Conservation (phyloP, 306 rosid genomes). For the Lathyrus aphaca region DNA sequence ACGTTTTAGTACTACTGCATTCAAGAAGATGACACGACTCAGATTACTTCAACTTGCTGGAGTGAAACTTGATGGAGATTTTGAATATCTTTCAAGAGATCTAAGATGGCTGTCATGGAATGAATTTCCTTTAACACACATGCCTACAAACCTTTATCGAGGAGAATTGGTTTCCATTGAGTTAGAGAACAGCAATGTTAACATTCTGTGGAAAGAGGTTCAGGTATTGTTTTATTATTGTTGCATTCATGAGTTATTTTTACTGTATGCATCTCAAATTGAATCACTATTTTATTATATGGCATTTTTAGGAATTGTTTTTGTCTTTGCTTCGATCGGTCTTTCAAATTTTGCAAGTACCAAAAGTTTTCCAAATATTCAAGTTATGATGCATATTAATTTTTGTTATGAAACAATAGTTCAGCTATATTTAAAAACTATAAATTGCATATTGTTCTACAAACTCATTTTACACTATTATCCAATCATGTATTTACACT, state of each 20-base stretch:
- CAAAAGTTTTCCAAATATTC: background rate
- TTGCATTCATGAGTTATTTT: background rate
- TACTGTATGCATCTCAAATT: too few species aligned
- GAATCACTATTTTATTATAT: too few species aligned
- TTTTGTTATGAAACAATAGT: background rate
- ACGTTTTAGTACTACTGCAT: background rate
- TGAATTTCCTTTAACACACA: background rate
- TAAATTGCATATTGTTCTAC: too few species aligned
- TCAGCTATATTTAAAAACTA: background rate
- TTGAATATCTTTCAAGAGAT: background rate
- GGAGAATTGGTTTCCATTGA: background rate
- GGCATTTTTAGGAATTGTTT: background rate
- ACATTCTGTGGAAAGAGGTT: background rate
- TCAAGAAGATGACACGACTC: background rate
- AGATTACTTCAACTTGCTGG: constrained; percentile 2
- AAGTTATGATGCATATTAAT: background rate
- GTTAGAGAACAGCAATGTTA: background rate
- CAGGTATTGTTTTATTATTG: background rate
- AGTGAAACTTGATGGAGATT: background rate
- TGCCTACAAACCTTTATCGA: background rate
- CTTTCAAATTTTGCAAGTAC: background rate
- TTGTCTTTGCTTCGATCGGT: background rate
- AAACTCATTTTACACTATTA: background rate
- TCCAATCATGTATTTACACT: background rate
- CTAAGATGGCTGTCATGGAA: background rate